Conservation (phyloP, 2,329 filamentous ascomycete genomes). For the Fusarium domesticum region DNA sequence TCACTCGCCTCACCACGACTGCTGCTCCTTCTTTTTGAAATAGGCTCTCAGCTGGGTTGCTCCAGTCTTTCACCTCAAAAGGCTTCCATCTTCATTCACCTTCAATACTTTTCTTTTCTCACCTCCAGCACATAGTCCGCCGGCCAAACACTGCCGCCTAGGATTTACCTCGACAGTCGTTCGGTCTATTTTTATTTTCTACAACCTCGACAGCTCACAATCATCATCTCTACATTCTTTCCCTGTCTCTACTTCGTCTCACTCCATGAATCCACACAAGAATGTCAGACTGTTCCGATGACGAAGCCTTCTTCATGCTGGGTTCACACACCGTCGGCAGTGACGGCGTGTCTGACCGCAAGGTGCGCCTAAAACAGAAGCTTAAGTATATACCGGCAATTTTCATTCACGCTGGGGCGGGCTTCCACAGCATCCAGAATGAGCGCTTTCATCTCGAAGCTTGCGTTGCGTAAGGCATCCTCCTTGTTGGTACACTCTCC, state of each 20-base stretch:
- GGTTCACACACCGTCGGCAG: constrained; percentile 44
- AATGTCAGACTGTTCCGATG: constrained; percentile 33
- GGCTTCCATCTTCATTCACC: too few species aligned
- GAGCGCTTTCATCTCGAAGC: constrained; percentile 80
- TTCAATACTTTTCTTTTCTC: too few species aligned
- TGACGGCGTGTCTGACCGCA: constrained; percentile 43
- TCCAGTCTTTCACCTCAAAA: too few species aligned
- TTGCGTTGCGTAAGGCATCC: constrained; percentile 74
- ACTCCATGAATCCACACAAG: constrained; percentile 27
- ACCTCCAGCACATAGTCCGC: too few species aligned
- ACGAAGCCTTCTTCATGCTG: constrained; percentile 41
- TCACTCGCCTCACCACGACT: too few species aligned
- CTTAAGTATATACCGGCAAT: constrained; percentile 62
- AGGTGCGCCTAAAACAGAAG: constrained; percentile 36
- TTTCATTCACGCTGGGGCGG: constrained; percentile 93
- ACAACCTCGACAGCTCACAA: not conserved
- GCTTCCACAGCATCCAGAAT: constrained; percentile 86
- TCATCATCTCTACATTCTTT: constrained; percentile 1
- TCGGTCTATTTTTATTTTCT: too few species aligned
- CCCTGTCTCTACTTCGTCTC: constrained; percentile 1
- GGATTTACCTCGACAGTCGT: too few species aligned
- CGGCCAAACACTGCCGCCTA: too few species aligned
- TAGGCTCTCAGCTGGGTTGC: too few species aligned
- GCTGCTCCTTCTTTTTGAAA: too few species aligned
- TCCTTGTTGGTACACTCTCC: not conserved